A percentile compares a stretch with the other conserved stretches of the same genome.
Conservation (phyloP, 768 basidiomycete species). For the Chalciporus chontae region DNA sequence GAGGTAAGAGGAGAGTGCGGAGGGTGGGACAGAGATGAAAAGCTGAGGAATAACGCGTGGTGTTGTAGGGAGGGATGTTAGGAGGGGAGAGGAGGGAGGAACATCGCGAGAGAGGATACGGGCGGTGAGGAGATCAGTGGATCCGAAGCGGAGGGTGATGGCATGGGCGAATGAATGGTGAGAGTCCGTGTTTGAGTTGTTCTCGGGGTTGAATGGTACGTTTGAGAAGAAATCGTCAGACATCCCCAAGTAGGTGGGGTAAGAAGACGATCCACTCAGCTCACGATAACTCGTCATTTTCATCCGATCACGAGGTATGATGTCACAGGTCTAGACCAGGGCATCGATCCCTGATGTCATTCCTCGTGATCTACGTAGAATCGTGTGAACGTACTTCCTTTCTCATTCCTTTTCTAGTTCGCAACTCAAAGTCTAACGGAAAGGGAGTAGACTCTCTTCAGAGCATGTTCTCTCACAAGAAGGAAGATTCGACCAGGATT, state of each 20-base stretch:
- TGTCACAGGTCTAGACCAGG: slow-evolving; percentile 27
- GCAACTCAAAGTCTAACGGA: slow-evolving; percentile 14
- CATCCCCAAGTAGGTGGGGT: too few relatives aligned
- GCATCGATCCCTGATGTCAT: slow-evolving; percentile 21
- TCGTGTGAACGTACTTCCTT: too few relatives aligned
- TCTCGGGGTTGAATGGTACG: slow-evolving; percentile 21
- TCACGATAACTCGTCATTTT: neutral
- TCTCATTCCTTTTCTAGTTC: too few relatives aligned
- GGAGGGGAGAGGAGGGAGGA: slow-evolving; percentile 9
- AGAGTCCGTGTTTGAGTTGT: slow-evolving; percentile 18
- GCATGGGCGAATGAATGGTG: slow-evolving; percentile 52
- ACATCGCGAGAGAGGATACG: slow-evolving; percentile 30
- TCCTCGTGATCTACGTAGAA: slow-evolving; percentile 23
- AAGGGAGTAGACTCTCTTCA: too few relatives aligned
- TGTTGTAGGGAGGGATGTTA: neutral
- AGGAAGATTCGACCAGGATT: slow-evolving; percentile 67
- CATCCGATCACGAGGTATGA: slow-evolving; percentile 28
- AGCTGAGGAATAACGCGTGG: neutral
- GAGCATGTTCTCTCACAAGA: slow-evolving; percentile 48
- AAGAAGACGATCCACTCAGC: too few relatives aligned
- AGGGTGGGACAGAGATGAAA: slow-evolving; percentile 27
- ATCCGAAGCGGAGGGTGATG: slow-evolving; percentile 44
- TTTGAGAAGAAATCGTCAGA: slow-evolving; percentile 42
- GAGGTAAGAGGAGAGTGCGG: slow-evolving; percentile 30
- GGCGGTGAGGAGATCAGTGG: slow-evolving; percentile 36